These are phyloP conservation scores for Nicotiana paniculata DNA, from an alignment of 257 asterid species.

Conservation along the genomic window DNA sequence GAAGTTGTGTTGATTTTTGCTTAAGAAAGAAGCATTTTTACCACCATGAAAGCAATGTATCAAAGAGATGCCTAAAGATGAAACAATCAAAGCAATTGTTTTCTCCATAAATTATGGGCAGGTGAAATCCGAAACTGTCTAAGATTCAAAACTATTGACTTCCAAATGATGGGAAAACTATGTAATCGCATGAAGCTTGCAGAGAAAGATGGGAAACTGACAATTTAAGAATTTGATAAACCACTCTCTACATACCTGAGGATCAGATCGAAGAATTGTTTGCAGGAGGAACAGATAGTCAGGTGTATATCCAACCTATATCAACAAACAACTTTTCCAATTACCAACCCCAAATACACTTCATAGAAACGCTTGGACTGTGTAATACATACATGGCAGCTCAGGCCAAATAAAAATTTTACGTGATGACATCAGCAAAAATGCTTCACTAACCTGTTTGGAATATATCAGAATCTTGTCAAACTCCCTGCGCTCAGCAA, in stretches of 20 bases:
- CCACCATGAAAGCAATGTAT: background rate
- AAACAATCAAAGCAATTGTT: background rate
- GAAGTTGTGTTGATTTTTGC: background rate
- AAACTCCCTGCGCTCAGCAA: conserved; percentile 98
- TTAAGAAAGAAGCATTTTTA: conserved; percentile 1
- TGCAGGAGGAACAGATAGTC: conserved; percentile 97
- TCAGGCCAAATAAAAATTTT: background rate
- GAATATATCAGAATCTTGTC: conserved; percentile 97
- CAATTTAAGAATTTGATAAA: background rate
- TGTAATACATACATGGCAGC: background rate
- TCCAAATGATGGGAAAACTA: background rate
- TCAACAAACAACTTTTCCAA: conserved; percentile 12
- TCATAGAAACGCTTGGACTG: background rate
- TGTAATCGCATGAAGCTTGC: background rate
- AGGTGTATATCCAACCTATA: conserved; percentile 96
- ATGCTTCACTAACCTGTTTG: conserved; percentile 60
- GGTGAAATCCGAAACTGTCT: background rate
- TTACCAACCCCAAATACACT: background rate
- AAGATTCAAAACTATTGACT: background rate
- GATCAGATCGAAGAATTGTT: conserved; percentile 98
- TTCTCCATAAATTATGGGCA: background rate
- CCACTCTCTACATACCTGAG: conserved; percentile 60
- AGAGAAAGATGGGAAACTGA: background rate
- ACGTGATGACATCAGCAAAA: background rate
- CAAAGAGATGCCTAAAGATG: background rate